Evolutionary conservation across 2,329 filamentous ascomycete species (phyloP), one percentile per base, ranked within the genome.

Genomic region (Peltaster fructicola): DNA sequence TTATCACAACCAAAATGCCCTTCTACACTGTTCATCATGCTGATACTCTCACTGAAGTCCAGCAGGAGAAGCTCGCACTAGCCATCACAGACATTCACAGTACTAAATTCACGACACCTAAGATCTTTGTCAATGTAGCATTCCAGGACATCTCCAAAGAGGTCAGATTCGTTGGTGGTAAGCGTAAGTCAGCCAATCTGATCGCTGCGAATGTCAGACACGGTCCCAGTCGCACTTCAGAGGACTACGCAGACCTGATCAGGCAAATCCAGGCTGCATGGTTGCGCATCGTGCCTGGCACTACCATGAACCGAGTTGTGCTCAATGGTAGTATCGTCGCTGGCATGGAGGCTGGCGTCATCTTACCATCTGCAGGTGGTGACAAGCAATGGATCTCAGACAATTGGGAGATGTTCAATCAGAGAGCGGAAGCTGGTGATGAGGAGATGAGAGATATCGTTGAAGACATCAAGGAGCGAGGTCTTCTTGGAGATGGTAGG

Each of bases 21-120:
- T 40, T 53, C 37, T 60, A 59, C 45, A 44, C 52, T 33, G 37
- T 59, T 37, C 41, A 52, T 27, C 53, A 59, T 42, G 40, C 40
- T 20, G 40, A 32, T 26, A 32, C 40, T 10, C 39, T 53, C 8
- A 43, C 39, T 18, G 9, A 30, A 4, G 20, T 32, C 7, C 54
- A 60, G 41, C 40, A 49, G 23, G 39, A 52, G 13, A 37, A 47
- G 5, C 40, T 60, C 15, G 56, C 56, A 6, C 29, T 33, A 8
- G 42, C 41, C 7, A 50, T 59, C 15, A 59, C 56, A 7, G 32
- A 35, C 6, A 49, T 58, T 17, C 55, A 60, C 40, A 42, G 47
- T 29, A 45, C 31, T 5, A 44, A 47, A 25, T 59, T 59, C 47
- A 45, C 41, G 20, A 50, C 54, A 0, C 53, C 54, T 0, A 45